Percentiles rank a stretch among this genome's conserved stretches.
Conservation (phyloP, 495 filamentous ascomycete genomes). For the Viridothelium virens region DNA sequence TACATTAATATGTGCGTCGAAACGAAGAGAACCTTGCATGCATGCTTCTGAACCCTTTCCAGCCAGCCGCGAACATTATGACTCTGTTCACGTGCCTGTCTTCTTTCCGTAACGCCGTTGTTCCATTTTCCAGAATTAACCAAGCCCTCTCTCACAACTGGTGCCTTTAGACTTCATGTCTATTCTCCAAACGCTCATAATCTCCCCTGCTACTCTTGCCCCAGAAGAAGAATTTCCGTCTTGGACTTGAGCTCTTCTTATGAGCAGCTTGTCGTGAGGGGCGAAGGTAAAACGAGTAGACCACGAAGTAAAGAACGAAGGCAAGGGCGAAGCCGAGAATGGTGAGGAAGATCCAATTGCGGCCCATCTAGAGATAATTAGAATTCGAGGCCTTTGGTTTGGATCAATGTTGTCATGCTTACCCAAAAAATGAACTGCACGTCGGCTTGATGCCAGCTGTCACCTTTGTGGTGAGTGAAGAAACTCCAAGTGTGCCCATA, state of each 20-base stretch:
- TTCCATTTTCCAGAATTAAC: neutral
- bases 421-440: constrained; percentile 72
- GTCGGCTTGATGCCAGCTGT: constrained; percentile 70
- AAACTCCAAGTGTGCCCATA: constrained; percentile 66
- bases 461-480: constrained; percentile 67
- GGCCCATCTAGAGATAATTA: constrained; percentile 45
- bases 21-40: neutral
- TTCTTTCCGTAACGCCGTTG: constrained; percentile 1
- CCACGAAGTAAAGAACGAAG: constrained; percentile 46
- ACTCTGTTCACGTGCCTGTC: neutral
- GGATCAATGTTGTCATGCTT: constrained; percentile 21
- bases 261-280: constrained; percentile 1
- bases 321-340: constrained; percentile 54
- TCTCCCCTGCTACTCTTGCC: neutral
- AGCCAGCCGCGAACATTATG: neutral
- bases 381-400: neutral
- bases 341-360: constrained; percentile 67
- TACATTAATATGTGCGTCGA: constrained; percentile 8
- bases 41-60: neutral
- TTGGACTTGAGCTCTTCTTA: neutral
- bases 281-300: constrained; percentile 31
- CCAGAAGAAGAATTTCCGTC: constrained; percentile 6
- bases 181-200: neutral
- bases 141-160: neutral
- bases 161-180: neutral